Conservation (phyloP, 441 rosid genomes). For the Raphanus hybrid region DNA sequence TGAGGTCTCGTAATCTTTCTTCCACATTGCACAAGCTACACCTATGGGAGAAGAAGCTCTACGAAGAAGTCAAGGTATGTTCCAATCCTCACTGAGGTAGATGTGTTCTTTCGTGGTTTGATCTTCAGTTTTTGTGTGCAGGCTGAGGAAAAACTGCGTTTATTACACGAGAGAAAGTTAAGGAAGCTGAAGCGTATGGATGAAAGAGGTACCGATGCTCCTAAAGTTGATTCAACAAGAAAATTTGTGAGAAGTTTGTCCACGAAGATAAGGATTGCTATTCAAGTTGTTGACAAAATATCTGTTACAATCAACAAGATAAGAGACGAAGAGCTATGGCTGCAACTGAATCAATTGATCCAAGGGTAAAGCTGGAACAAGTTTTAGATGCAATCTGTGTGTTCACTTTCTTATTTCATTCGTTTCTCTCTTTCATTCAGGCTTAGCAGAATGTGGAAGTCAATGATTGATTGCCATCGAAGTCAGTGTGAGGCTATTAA, state of each 20-base stretch:
- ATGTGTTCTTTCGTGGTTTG: neutral
- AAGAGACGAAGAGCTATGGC: slow-evolving; percentile 97
- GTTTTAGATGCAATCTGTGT: neutral
- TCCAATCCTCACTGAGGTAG: neutral
- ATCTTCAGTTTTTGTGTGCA: slow-evolving; percentile 39
- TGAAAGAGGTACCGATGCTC: slow-evolving; percentile 79
- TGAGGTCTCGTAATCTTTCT: slow-evolving; percentile 75
- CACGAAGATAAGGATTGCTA: slow-evolving; percentile 80
- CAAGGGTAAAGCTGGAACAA: slow-evolving; percentile 64
- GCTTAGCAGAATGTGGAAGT: slow-evolving; percentile 87
- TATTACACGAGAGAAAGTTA: slow-evolving; percentile 68
- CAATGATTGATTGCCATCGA: slow-evolving; percentile 85
- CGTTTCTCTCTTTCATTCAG: slow-evolving; percentile 51
- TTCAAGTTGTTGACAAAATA: slow-evolving; percentile 87
- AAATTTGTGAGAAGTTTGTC: slow-evolving; percentile 64
- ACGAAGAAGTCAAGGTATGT: slow-evolving; percentile 84
- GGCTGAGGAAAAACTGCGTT: slow-evolving; percentile 92
- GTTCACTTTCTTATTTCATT: neutral
- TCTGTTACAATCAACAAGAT: slow-evolving; percentile 84
- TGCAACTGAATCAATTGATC: slow-evolving; percentile 76
- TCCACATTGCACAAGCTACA: slow-evolving; percentile 83
- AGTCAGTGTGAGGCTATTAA: slow-evolving; percentile 69
- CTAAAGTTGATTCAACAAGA: slow-evolving; percentile 67
- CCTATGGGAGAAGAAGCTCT: slow-evolving; percentile 97
- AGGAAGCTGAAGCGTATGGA: slow-evolving; percentile 73